These are phyloP conservation scores for Medicago lupulina DNA, from an alignment of 306 rosid genomes.

Conservation along the genomic window DNA sequence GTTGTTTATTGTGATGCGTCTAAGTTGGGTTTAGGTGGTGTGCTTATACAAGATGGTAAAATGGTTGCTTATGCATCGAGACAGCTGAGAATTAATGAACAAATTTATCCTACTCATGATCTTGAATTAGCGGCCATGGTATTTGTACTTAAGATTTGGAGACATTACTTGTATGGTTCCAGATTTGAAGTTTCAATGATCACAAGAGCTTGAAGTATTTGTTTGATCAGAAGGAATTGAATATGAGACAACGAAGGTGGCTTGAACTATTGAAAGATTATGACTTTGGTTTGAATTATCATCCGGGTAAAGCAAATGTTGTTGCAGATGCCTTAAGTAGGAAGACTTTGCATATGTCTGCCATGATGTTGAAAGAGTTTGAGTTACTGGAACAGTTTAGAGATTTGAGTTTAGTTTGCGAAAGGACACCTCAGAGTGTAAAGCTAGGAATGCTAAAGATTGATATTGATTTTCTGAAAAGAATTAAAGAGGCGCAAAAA, in stretches of 20 bases:
- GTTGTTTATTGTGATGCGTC: neutral
- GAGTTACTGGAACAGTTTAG: neutral
- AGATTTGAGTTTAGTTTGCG: neutral
- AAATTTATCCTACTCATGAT: neutral
- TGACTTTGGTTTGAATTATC: too few relatives aligned
- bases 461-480: neutral
- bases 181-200: neutral
- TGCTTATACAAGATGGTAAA: neutral
- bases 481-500: neutral
- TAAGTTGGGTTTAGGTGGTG: neutral
- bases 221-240: neutral
- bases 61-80: neutral
- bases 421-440: accelerated
- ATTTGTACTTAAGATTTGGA: neutral
- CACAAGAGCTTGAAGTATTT: neutral
- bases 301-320: neutral
- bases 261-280: too few relatives aligned
- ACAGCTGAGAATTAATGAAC: neutral
- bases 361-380: neutral
- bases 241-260: neutral
- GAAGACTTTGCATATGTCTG: neutral
- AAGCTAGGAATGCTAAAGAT: neutral
- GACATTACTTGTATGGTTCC: neutral
- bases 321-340: neutral
- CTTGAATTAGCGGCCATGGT: neutral